phyloP scores from a whole-genome alignment of 805 yeast species.

The Candida tibetensis region DNA sequence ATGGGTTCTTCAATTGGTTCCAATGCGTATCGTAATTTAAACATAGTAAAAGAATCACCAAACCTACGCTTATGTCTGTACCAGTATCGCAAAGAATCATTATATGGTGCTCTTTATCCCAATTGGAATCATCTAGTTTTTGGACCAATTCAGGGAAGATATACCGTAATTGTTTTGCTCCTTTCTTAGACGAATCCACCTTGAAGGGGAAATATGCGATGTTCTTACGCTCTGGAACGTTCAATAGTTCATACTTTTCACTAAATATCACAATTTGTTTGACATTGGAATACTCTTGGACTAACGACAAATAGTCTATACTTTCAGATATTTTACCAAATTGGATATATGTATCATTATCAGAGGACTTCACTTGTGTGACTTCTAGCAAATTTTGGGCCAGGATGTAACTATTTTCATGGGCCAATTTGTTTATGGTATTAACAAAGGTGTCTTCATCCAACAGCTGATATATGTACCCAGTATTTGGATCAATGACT shows the following conservation, averaged over 20 bases:
- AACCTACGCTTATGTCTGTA: conserved; percentile 62
- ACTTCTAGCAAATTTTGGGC: conserved; percentile 8
- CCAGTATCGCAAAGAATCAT: conserved; percentile 63
- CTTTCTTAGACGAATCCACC: conserved; percentile 51
- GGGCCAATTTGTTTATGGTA: not conserved
- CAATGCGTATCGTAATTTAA: conserved; percentile 44
- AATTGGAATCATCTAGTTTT: conserved; percentile 7
- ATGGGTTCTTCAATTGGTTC: conserved; percentile 14
- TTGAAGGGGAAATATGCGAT: conserved; percentile 13
- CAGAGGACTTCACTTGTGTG: conserved; percentile 10
- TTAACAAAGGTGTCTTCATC: conserved; percentile 21
- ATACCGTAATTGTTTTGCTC: conserved; percentile 58
- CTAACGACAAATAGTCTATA: conserved; percentile 10
- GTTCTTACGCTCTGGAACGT: conserved; percentile 10
- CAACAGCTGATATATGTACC: conserved; percentile 20
- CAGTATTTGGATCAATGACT: conserved; percentile 21
- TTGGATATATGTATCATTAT: conserved; percentile 22
- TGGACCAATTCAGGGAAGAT: conserved; percentile 44
- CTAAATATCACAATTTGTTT: conserved; percentile 25
- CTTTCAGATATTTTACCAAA: conserved; percentile 24
- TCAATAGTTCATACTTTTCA: conserved; percentile 11
- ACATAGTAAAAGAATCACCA: conserved; percentile 53
- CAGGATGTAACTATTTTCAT: not conserved
- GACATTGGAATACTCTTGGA: conserved; percentile 1
- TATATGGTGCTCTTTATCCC: conserved; percentile 17